A percentile compares a stretch with the other conserved stretches of the same genome.
Evolutionary conservation across 345 rosid species (phyloP).

Genomic region (Bruguiera sexangula): DNA sequence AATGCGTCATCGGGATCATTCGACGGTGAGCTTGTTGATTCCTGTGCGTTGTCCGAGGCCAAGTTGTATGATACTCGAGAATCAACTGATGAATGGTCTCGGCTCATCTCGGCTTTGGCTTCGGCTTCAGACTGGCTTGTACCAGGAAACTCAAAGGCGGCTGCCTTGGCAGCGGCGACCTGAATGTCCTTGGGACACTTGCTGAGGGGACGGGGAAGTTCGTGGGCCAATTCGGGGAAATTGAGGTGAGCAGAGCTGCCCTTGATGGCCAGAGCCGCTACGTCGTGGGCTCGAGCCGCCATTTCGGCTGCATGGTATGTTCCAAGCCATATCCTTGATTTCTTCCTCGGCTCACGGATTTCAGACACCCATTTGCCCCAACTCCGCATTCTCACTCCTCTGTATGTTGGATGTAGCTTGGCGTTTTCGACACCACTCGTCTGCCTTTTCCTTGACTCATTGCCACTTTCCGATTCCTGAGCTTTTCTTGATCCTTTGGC

Average conservation of each 20-base stretch:
- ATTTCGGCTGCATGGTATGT: conserved; percentile 69
- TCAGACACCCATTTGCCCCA: conserved; percentile 94
- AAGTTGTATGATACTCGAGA: conserved; percentile 22
- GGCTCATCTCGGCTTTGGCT: conserved; percentile 29
- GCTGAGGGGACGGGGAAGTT: conserved; percentile 49
- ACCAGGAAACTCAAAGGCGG: conserved; percentile 21
- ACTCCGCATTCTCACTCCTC: conserved; percentile 74
- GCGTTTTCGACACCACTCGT: conserved; percentile 23
- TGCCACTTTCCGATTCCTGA: conserved; percentile 20
- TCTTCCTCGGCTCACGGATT: conserved; percentile 71
- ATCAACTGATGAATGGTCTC: conserved; percentile 8
- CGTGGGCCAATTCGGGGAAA: conserved; percentile 46
- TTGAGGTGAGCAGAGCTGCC: conserved; percentile 59
- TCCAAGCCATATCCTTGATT: conserved; percentile 85
- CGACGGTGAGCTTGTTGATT: conserved; percentile 38
- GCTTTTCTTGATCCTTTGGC: conserved; percentile 34
- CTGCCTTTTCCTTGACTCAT: conserved; percentile 22
- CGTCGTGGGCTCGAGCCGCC: conserved; percentile 90
- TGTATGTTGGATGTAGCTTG: conserved; percentile 44
- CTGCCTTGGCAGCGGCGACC: conserved; percentile 52
- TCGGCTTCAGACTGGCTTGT: conserved; percentile 6
- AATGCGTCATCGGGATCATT: conserved; percentile 48
- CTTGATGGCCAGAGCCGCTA: conserved; percentile 71
- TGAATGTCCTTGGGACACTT: conserved; percentile 59
- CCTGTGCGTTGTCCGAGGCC: conserved; percentile 30